Evolutionary conservation across 306 rosid species (phyloP).

Genomic region (Ammopiptanthus mongolicus): DNA sequence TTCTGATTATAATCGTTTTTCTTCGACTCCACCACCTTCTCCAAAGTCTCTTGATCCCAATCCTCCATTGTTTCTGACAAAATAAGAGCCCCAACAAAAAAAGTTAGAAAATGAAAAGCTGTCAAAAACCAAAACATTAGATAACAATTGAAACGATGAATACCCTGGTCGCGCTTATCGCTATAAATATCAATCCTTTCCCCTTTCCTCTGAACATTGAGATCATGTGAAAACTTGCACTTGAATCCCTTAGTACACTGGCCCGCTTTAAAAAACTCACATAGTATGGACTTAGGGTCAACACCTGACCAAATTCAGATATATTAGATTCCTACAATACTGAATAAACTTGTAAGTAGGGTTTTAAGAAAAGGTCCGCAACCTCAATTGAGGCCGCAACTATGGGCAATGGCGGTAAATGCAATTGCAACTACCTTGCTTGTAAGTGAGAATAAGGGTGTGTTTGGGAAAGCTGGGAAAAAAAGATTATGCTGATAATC

Average conservation of each 20-base stretch:
- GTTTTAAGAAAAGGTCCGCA: too few relatives aligned
- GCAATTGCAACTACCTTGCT: too few relatives aligned
- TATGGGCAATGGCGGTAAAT: too few relatives aligned
- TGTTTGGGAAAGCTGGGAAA: too few relatives aligned
- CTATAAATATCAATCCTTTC: slow-evolving; percentile 94
- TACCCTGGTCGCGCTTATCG: slow-evolving; percentile 82
- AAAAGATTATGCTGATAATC: too few relatives aligned
- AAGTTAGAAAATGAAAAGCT: neutral
- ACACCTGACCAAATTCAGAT: slow-evolving; percentile 55
- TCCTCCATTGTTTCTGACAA: slow-evolving; percentile 87
- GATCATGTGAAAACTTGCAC: slow-evolving; percentile 97
- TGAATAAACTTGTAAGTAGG: too few relatives aligned
- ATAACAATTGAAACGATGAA: neutral
- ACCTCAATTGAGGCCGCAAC: too few relatives aligned
- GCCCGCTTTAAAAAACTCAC: slow-evolving; percentile 89
- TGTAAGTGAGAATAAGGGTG: too few relatives aligned
- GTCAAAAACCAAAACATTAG: neutral
- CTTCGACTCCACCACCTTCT: slow-evolving; percentile 91
- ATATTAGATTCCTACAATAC: neutral
- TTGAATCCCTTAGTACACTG: slow-evolving; percentile 94
- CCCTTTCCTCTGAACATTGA: slow-evolving; percentile 98
- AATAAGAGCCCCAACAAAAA: slow-evolving; percentile 6
- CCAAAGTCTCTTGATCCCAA: slow-evolving; percentile 96
- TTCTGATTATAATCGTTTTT: slow-evolving; percentile 75
- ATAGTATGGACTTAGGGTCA: slow-evolving; percentile 92